Evolutionary conservation across 1,284 basidiomycete species (phyloP), one percentile per base, ranked within the genome.

Genomic region (Inonotus obliquus): DNA sequence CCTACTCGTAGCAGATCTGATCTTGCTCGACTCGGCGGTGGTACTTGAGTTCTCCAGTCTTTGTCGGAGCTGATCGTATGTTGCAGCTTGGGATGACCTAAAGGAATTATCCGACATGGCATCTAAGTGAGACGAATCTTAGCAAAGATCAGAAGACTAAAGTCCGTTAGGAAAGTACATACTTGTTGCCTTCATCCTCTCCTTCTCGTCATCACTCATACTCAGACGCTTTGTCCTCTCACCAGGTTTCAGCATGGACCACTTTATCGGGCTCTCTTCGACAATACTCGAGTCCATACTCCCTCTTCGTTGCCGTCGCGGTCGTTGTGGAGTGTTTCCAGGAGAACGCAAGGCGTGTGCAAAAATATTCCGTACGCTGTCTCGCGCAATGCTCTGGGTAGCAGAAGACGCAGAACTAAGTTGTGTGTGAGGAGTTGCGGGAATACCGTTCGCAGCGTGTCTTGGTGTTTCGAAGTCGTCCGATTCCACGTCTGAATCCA

Each of bases 131-230:
- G 27, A 25, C 52, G 52, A 10, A n/a, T 52, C 69, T 69, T 51
- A 67, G 13, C 67, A 71, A 63, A 55, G 57, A 29, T 35, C 35
- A 13, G 10, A 23, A 9, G 35, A 32, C 17, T 17, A 14, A 52
- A 52, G 17, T n/a, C 32, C 29, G 52, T 23, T 57, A 48, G 37
- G 60, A 38, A 70, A 45, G 9, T 41, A 77, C 85, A 67, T 71
- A 89, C 86, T 77, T 44, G 77, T 72, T 44, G 72, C 68, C 37
- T 21, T 55, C 23, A 41, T 45, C 63, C 77, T 80, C 49, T 86
- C 86, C 11, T 74, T 70, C 67, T 89, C 88, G 66, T 89, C 87
- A 63, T 90, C 88, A 66, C 86, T 88, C 66, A 85, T 64, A 68
- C 84, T 87, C 66, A 75, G 79, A 59, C 80, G 75, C 65, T 84